phyloP scores from a whole-genome alignment of 345 rosid genomes.

The Geranium rotundifolium region DNA sequence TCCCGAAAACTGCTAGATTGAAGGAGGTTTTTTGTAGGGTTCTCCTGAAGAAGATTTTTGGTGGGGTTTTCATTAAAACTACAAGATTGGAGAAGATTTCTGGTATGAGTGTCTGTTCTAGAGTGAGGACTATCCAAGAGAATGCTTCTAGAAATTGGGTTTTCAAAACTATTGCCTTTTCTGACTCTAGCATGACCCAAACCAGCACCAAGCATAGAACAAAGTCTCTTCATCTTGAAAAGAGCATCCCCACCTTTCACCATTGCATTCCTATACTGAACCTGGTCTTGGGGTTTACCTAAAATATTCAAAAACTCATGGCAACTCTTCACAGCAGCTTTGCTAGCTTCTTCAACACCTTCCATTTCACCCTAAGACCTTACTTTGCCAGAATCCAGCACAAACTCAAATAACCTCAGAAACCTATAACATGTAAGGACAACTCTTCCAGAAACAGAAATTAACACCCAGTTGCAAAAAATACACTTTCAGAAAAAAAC shows the following conservation, averaged over 20 bases:
- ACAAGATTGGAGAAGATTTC: conserved; percentile 14
- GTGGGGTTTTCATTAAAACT: background rate
- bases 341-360: conserved; percentile 81
- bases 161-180: conserved; percentile 41
- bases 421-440: too few species aligned
- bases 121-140: conserved; percentile 44
- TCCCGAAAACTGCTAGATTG: too few species aligned
- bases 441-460: background rate
- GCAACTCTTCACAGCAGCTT: conserved; percentile 77
- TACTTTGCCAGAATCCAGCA: conserved; percentile 18
- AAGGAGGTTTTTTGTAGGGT: too few species aligned
- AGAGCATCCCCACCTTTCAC: conserved; percentile 79
- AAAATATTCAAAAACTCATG: conserved; percentile 61
- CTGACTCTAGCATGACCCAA: conserved; percentile 96
- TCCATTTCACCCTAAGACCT: conserved; percentile 46
- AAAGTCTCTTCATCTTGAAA: conserved; percentile 72
- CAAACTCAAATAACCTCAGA: conserved; percentile 8
- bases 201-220: conserved; percentile 51
- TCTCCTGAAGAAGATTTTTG: background rate
- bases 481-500: background rate
- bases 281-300: conserved; percentile 51
- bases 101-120: conserved; percentile 27
- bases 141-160: conserved; percentile 38
- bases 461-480: background rate
- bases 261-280: conserved; percentile 42